Conservation (phyloP, 148 eudicot species). For the Selenicereus undatus region DNA sequence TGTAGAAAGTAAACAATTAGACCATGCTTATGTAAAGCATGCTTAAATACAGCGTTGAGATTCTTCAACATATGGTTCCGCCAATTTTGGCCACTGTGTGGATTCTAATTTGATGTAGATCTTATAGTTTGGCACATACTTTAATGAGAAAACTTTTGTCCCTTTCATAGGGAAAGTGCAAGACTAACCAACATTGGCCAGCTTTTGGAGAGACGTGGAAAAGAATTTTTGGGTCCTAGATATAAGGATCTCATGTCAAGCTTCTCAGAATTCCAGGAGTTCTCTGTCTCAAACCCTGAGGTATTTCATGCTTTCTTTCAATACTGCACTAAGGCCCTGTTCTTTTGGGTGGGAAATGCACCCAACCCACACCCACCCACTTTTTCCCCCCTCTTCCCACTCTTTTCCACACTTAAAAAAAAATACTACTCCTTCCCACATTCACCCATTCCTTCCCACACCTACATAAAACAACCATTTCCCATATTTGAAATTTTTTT, state of each 20-base stretch:
- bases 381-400: too few relatives aligned
- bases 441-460: too few relatives aligned
- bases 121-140: background rate
- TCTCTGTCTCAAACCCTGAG: slow-evolving; percentile 82
- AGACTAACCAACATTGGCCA: slow-evolving; percentile 62
- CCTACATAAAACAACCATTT: too few relatives aligned
- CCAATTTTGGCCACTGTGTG: slow-evolving; percentile 7
- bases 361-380: too few relatives aligned
- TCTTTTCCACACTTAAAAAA: too few relatives aligned
- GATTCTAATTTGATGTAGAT: background rate
- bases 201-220: slow-evolving; percentile 66
- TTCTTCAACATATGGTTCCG: background rate
- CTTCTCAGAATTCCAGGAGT: slow-evolving; percentile 73
- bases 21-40: background rate
- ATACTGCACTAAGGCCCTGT: background rate
- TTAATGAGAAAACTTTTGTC: background rate
- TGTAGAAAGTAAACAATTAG: too few relatives aligned
- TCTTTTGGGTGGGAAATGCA: too few relatives aligned
- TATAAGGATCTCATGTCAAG: slow-evolving; percentile 80
- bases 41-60: background rate
- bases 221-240: slow-evolving; percentile 55
- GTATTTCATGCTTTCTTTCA: slow-evolving; percentile 33
- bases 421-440: too few relatives aligned
- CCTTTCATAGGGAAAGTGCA: slow-evolving; percentile 44
- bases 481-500: too few relatives aligned